Percentiles rank a stretch among this genome's conserved stretches.
phyloP scores from a whole-genome alignment of 495 filamentous ascomycete species.

The Neurospora sp. region DNA sequence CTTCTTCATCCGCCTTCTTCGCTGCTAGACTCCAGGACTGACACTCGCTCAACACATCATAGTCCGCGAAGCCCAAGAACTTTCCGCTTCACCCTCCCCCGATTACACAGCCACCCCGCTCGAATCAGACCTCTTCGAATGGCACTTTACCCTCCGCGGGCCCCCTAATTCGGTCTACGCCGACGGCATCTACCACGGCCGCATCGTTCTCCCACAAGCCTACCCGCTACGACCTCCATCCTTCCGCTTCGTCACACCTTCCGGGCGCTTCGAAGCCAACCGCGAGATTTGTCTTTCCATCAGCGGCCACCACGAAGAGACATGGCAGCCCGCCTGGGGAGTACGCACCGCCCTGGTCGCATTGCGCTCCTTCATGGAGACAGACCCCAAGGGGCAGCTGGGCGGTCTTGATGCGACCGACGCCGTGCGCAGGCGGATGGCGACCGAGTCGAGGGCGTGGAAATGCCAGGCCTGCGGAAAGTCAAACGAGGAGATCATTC shows the following conservation, averaged over 20 bases:
- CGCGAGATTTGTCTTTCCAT: conserved; percentile 94
- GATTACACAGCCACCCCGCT: conserved; percentile 76
- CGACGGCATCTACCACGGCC: conserved; percentile 83
- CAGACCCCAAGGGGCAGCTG: conserved; percentile 65
- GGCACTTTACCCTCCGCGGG: conserved; percentile 96
- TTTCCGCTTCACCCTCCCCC: conserved; percentile 63
- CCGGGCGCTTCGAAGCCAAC: conserved; percentile 90
- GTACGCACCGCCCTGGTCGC: conserved; percentile 70
- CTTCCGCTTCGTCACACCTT: conserved; percentile 90
- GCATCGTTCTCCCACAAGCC: conserved; percentile 76
- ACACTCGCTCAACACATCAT: conserved; percentile 21
- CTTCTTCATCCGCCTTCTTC: conserved; percentile 1
- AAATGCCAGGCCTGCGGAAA: conserved; percentile 47
- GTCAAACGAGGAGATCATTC: conserved; percentile 63
- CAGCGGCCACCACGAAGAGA: conserved; percentile 91
- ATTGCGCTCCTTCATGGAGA: conserved; percentile 65
- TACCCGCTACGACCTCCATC: conserved; percentile 86
- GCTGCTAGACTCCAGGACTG: conserved; percentile 6
- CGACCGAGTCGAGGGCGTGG: conserved; percentile 47
- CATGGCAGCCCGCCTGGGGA: conserved; percentile 97
- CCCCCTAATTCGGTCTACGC: conserved; percentile 75
- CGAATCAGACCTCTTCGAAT: conserved; percentile 89
- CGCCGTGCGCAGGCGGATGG: conserved; percentile 52
- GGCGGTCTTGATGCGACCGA: conserved; percentile 73
- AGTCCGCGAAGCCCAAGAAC: conserved; percentile 81